Evolutionary conservation across 2,329 filamentous ascomycete genomes (phyloP), one percentile per base, ranked within the genome.

Genomic region (Aspergillus thermomutatus): DNA sequence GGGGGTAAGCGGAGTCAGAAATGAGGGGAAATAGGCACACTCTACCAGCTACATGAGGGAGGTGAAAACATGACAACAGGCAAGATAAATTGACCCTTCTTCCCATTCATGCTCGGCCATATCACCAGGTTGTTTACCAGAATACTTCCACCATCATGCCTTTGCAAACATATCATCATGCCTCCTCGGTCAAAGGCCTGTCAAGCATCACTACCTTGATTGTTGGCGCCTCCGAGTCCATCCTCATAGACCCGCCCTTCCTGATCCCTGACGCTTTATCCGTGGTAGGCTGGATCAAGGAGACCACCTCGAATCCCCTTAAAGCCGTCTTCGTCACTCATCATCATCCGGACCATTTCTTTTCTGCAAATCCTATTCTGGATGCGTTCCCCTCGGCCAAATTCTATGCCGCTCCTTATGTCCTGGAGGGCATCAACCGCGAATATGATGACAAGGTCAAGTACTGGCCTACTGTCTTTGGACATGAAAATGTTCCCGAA

Each of bases 331-430:
- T 72, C 53, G 61, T 70, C 21, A 72, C 71, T 6, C 70, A 72
- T 56, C 71, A 73, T 52, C 71, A 72, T 52, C 69, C 70, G 5
- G 69, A 72, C 56, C 69, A 74, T 60, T 72, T 69, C 56, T 70
- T 70, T 59, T 62, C 66, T 5, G 65, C 66, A 25, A 70, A 72
- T 40, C 64, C 66, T 0, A 69, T 72, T 50, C 64, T 72, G 1
- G 67, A 67, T 10, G 64, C 67, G 3, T 71, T 62, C 41, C 64
- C 67, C 0, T 31, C 28, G 6, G 64, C 66, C 23, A 59, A 54
- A 40, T 60, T 67, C 52, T 59, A 64, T 56, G 62, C 70, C 1
- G 59, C 60, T 1, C 60, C 64, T 1, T 67, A 67, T 46, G 70
- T 73, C n/a, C 58, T 66, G 28, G 65, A 64, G 4, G 69, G 65